phyloP scores from a whole-genome alignment of 192 early-diverging fungal species.

The Obelidium mucronatum region DNA sequence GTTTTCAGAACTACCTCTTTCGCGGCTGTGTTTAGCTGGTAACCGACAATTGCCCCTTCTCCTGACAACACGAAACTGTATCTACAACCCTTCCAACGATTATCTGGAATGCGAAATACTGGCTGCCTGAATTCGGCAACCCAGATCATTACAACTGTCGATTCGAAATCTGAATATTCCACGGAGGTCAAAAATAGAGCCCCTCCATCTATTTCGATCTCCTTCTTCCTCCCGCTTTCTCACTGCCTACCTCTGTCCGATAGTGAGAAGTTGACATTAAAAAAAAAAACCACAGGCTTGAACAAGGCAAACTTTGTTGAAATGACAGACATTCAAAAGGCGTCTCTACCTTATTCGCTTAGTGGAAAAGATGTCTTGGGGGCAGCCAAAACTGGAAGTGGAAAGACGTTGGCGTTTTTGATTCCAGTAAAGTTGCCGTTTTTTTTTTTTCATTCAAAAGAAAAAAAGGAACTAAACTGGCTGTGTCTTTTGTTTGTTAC shows the following conservation, averaged over 20 bases:
- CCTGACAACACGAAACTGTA: too few species aligned
- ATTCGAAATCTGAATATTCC: neutral
- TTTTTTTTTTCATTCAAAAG: conserved; percentile 14
- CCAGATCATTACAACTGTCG: neutral
- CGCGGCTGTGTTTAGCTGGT: conserved; percentile 25
- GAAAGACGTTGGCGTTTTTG: conserved; percentile 92
- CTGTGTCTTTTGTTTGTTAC: conserved; percentile 25
- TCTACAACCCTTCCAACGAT: neutral
- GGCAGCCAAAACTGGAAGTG: conserved; percentile 94
- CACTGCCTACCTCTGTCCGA: neutral
- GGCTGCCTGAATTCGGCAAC: neutral
- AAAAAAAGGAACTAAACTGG: too few species aligned
- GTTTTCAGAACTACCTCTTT: conserved; percentile 27
- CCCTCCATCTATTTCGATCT: too few species aligned
- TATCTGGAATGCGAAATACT: neutral
- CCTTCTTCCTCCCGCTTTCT: neutral
- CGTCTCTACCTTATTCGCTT: conserved; percentile 76
- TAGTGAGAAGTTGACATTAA: neutral
- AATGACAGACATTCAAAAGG: conserved; percentile 91
- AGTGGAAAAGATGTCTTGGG: conserved; percentile 88
- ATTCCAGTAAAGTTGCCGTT: conserved; percentile 70
- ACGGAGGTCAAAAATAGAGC: neutral
- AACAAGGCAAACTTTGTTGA: conserved; percentile 83
- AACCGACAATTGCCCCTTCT: too few species aligned
- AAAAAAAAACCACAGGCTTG: conserved; percentile 63